Evolutionary conservation across 495 filamentous ascomycete genomes (phyloP), one percentile per base, ranked within the genome.

Genomic region (Wilcoxina mikolae): DNA sequence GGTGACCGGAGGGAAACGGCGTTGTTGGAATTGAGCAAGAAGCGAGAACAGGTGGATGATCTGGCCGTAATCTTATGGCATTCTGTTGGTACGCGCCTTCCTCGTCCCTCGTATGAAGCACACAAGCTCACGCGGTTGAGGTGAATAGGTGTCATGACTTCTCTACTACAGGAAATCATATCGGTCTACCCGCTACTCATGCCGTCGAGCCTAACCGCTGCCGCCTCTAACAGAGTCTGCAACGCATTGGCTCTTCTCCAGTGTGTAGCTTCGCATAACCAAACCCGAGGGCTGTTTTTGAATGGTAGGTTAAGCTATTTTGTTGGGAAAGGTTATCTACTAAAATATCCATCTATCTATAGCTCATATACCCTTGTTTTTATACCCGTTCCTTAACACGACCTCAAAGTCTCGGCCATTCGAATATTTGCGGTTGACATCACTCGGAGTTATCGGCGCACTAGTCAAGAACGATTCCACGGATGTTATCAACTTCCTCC

Each of bases 341-440:
- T 31, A 23, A 51, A 64, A 67, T 42, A 65, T 60, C 26, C 17
- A n/a, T 11, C 18, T 15, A 27, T 10, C 39, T 39, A 15, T 59
- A 95, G 91, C 91, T n/a, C 91, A 99, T 65, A 96, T 99, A 47
- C 91, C 91, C 12, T 80, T 99, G 15, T 99, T 95, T 68, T 81
- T 99, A 23, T 99, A 99, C 62, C 91, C 91, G 0, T 99, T 99
- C 70, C 77, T 99, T 41, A 99, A 99, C 71, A 99, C 91, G 0
- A 99, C 91, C 7, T 96, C 93, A 7, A 99, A 99, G 69, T 95
- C 88, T 4, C 81, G 91, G 29, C 91, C 91, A 2, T 99, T 99
- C 68, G 91, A 99, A 69, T 99, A 99, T 64, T 78, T 99, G 28
- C 89, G 91, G 56, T 78, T 99, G 23, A 99, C 91, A 1, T 96